phyloP scores from a whole-genome alignment of 2,329 filamentous ascomycete genomes.

The Colletotrichum eleusines region DNA sequence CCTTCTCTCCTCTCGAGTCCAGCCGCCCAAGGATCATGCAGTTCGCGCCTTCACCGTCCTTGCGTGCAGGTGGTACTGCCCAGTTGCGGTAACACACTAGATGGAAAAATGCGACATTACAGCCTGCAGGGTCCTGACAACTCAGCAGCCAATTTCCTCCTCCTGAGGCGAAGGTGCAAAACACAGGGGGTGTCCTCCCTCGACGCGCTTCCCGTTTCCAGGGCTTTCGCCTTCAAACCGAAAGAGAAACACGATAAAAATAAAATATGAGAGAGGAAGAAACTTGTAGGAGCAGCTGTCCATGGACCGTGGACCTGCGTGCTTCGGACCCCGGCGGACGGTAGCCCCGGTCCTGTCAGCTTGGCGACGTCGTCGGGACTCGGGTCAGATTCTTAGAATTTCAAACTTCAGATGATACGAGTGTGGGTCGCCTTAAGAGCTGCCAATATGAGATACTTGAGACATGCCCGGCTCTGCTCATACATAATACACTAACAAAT shows the following conservation, averaged over 20 bases:
- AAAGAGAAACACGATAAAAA: not conserved
- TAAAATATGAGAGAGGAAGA: not conserved
- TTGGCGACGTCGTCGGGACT: not conserved
- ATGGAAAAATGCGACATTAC: conserved; percentile 3
- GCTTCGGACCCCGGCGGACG: not conserved
- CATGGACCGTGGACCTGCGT: not conserved
- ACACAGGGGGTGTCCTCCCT: not conserved
- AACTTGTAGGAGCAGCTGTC: not conserved
- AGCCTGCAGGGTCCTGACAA: conserved; percentile 20
- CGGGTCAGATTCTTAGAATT: not conserved
- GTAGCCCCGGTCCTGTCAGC: not conserved
- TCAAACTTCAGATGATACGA: not conserved
- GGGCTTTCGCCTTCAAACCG: not conserved
- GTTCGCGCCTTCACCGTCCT: not conserved
- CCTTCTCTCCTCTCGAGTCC: not conserved
- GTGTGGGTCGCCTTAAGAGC: not conserved
- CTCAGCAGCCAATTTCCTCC: conserved; percentile 19
- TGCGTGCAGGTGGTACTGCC: not conserved
- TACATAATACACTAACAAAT: not conserved
- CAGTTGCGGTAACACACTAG: not conserved
- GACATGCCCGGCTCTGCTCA: not conserved
- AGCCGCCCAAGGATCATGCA: not conserved
- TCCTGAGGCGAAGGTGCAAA: not conserved
- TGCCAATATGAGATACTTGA: not conserved
- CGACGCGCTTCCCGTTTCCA: not conserved